Evolutionary conservation across 768 basidiomycete genomes (phyloP).

Genomic region (Leccinellum rugosiceps): DNA sequence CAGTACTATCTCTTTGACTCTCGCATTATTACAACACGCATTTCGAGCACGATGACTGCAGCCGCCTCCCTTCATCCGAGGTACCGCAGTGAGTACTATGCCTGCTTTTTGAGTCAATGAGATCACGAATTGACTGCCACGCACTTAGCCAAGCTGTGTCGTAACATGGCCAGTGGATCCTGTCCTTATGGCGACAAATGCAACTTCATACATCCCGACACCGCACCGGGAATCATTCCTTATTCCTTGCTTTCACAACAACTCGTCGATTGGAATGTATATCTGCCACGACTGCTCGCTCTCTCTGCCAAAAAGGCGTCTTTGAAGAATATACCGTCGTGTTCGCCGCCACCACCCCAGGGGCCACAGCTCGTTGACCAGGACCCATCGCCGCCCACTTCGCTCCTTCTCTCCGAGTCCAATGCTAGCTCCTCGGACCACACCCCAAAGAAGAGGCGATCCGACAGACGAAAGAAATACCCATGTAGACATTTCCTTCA

Average conservation of each 20-base stretch:
- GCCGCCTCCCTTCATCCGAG: slow-evolving; percentile 18
- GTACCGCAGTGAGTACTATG: slow-evolving; percentile 30
- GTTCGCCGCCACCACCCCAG: slow-evolving; percentile 7
- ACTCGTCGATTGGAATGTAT: slow-evolving; percentile 15
- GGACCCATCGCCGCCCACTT: slow-evolving; percentile 15
- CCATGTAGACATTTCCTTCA: slow-evolving; percentile 42
- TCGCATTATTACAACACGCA: neutral
- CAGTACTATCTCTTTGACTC: neutral
- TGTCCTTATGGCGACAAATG: slow-evolving; percentile 39
- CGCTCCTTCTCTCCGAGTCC: slow-evolving; percentile 24
- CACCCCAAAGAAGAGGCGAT: neutral
- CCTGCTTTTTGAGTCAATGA: neutral
- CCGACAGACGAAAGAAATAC: slow-evolving; percentile 28
- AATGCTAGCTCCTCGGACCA: slow-evolving; percentile 16
- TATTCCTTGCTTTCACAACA: slow-evolving; percentile 17
- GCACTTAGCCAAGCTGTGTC: slow-evolving; percentile 36
- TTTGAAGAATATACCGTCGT: neutral
- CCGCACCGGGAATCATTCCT: slow-evolving; percentile 3
- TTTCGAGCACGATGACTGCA: slow-evolving; percentile 6
- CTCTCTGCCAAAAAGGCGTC: slow-evolving; percentile 6
- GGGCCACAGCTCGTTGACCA: slow-evolving; percentile 15
- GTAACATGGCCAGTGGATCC: slow-evolving; percentile 34
- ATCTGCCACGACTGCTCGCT: slow-evolving; percentile 14
- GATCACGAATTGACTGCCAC: neutral
- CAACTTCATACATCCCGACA: slow-evolving; percentile 35